Conservation (phyloP, 306 rosid species). For the Fagus sylvatica region DNA sequence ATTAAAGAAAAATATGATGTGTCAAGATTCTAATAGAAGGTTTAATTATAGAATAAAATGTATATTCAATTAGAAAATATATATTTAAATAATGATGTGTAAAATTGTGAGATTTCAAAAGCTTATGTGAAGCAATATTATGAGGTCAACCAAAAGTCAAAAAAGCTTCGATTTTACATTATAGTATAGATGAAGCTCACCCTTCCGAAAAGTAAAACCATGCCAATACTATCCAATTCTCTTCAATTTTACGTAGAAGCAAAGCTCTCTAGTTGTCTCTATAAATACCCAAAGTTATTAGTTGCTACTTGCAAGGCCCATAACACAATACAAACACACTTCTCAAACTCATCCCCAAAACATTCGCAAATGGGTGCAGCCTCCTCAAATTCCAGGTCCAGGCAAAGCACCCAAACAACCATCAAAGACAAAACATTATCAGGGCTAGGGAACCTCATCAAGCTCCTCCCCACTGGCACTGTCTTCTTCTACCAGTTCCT, state of each 20-base stretch:
- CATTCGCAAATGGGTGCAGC: constrained; percentile 26
- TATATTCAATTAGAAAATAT: too few species aligned
- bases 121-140: too few species aligned
- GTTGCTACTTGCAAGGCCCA: constrained; percentile 43
- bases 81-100: too few species aligned
- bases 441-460: constrained; percentile 64
- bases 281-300: background rate
- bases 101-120: too few species aligned
- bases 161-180: too few species aligned
- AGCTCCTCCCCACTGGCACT: constrained; percentile 82
- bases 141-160: too few species aligned
- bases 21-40: too few species aligned
- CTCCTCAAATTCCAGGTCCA: constrained; percentile 11
- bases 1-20: too few species aligned
- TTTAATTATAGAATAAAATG: too few species aligned
- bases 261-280: background rate
- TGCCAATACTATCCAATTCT: constrained; percentile 21
- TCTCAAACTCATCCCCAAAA: background rate
- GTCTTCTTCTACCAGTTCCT: constrained; percentile 73
- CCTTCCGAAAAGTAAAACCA: constrained; percentile 25
- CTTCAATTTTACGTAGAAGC: constrained; percentile 43
- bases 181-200: too few species aligned
- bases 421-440: constrained; percentile 27
- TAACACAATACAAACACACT: background rate
- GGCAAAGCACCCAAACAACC: background rate